Base-by-base conservation (phyloP, 495 filamentous ascomycete species). In the Friedmanniomyces endolithicus region DNA sequence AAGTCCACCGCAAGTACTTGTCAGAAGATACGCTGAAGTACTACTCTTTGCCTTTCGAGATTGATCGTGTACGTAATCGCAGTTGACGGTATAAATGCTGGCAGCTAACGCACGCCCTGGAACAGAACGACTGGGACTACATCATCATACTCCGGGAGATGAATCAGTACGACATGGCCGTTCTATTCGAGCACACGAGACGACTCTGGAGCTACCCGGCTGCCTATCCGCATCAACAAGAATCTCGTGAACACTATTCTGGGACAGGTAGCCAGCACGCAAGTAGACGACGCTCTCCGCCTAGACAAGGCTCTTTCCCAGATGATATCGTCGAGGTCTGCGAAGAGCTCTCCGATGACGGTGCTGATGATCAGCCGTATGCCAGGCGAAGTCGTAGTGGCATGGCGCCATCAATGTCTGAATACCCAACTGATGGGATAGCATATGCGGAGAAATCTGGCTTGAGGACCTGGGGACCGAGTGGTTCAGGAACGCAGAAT, bases 161-260 rank as follows among this genome's bases (percentile, higher is more conserved):
- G 59, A 64, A 68, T 48, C 29, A 40, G 0, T 61, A 57, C 22
- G 65, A 69, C 24, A 67, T 65, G 4, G 64, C 68, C 17, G 62
- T 69, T 37, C 61, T 69, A 6, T 69, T 69, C 52, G 67, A 69
- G 45, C 67, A 69, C 44, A 68, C 67, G 11, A 64, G 64, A 34
- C 59, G 62, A 40, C 62, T 68, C 11, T 64, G 65, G 34, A 3
- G 27, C 27, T 9, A 31, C 9, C 9, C 27, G 9, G 4, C 27
- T 31, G 27, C 27, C 27, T 9, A 9, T 9, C 9, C 27, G 27
- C 27, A 3, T 9, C 4, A 31, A 9, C 27, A 9, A 31, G 4
- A 31, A 31, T 4, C 4, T 9, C 27, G 9, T 9, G 27, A 31
- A 3, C 27, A 9, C 9, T 31, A 3, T 31, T 31, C 27, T 3